phyloP scores from a whole-genome alignment of 2,329 filamentous ascomycete genomes.

The Colletotrichum orchidophilum region DNA sequence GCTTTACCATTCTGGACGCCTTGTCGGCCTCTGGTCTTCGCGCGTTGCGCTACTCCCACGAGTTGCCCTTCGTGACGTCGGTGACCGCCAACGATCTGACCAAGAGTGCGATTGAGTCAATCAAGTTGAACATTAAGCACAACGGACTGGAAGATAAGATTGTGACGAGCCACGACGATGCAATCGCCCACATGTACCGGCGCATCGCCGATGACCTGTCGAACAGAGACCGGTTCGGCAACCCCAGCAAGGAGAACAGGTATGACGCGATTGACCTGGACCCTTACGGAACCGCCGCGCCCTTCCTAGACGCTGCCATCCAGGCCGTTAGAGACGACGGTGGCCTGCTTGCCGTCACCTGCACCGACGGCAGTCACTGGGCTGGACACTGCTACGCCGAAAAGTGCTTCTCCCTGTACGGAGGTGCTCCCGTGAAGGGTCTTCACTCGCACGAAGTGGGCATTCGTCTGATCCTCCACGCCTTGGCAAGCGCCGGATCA shows the following conservation, averaged over 20 bases:
- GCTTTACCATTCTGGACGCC: slow-evolving; percentile 91
- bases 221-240: slow-evolving; percentile 49
- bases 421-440: slow-evolving; percentile 87
- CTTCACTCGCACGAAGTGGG: slow-evolving; percentile 89
- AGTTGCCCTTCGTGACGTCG: slow-evolving; percentile 84
- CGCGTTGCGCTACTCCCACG: slow-evolving; percentile 89
- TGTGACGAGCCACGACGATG: slow-evolving; percentile 80
- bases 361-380: slow-evolving; percentile 95
- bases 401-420: slow-evolving; percentile 94
- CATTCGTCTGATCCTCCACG: slow-evolving; percentile 84
- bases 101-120: slow-evolving; percentile 78
- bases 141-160: slow-evolving; percentile 80
- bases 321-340: slow-evolving; percentile 86
- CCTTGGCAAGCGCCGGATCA: slow-evolving; percentile 81
- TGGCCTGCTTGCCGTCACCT: slow-evolving; percentile 92
- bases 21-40: slow-evolving; percentile 93
- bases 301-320: slow-evolving; percentile 90
- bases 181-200: slow-evolving; percentile 90
- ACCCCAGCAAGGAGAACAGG: slow-evolving; percentile 54
- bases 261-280: slow-evolving; percentile 98
- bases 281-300: slow-evolving; percentile 92
- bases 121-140: slow-evolving; percentile 84
- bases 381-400: slow-evolving; percentile 94
- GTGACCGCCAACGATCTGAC: slow-evolving; percentile 93
- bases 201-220: slow-evolving; percentile 65